phyloP scores from a whole-genome alignment of 2,329 filamentous ascomycete genomes.

The Cordyceps militaris region DNA sequence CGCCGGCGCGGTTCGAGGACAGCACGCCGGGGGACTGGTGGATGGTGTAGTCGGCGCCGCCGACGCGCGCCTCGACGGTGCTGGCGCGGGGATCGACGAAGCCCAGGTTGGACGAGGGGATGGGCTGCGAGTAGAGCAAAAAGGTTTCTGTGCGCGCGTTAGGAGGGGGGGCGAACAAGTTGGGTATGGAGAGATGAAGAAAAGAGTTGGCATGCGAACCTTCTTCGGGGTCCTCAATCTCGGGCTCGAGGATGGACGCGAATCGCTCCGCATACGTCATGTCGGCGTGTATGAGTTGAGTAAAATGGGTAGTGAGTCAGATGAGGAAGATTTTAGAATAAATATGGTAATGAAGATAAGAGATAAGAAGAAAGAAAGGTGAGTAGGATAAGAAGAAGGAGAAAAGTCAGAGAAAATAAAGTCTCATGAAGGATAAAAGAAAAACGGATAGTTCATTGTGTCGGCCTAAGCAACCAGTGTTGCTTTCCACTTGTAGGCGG shows the following conservation, averaged over 20 bases:
- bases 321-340: not conserved
- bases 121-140: conserved; percentile 69
- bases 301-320: not conserved
- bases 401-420: too few species aligned
- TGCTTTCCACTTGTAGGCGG: too few species aligned
- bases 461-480: too few species aligned
- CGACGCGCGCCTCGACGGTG: conserved; percentile 60
- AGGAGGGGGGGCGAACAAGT: not conserved
- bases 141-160: conserved; percentile 64
- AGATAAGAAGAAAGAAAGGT: too few species aligned
- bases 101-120: conserved; percentile 72
- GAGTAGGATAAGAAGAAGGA: too few species aligned
- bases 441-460: too few species aligned
- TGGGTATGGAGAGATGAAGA: too few species aligned
- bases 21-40: conserved; percentile 79
- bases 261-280: conserved; percentile 16
- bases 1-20: conserved; percentile 62
- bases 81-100: conserved; percentile 70
- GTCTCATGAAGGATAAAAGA: too few species aligned
- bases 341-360: too few species aligned
- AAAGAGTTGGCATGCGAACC: conserved; percentile 23
- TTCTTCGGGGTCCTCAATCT: conserved; percentile 44
- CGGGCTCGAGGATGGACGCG: conserved; percentile 30
- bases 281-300: not conserved
- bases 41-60: conserved; percentile 63